phyloP scores from a whole-genome alignment of 192 early-diverging fungal genomes.

The Coemansia umbellata region DNA sequence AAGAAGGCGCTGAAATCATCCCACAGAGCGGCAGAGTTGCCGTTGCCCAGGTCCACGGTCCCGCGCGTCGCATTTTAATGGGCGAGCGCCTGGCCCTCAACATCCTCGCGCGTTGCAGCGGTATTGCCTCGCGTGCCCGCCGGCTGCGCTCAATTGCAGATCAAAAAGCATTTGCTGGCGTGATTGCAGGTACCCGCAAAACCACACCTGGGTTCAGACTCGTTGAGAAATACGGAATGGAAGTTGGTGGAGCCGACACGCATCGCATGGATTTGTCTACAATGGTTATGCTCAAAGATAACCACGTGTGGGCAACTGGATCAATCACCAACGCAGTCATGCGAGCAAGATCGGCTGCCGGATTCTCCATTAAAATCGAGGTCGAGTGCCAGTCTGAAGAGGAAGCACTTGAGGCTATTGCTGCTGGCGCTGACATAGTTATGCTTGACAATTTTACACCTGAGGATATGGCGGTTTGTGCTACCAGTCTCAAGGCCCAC shows the following conservation, averaged over 20 bases:
- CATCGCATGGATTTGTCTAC: constrained; percentile 95
- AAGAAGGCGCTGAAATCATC: constrained; percentile 78
- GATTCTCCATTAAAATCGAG: constrained; percentile 94
- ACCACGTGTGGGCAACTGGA: constrained; percentile 93
- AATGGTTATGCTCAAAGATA: constrained; percentile 99
- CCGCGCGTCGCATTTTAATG: constrained; percentile 77
- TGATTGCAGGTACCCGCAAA: constrained; percentile 94
- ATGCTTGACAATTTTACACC: constrained; percentile 96
- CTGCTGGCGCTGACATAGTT: constrained; percentile 92
- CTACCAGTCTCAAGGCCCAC: constrained; percentile 69
- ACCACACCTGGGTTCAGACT: constrained; percentile 97
- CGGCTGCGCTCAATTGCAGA: constrained; percentile 60
- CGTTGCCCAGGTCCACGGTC: constrained; percentile 80
- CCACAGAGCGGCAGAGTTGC: constrained; percentile 55
- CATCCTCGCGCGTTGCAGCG: constrained; percentile 89
- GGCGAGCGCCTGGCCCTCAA: constrained; percentile 95
- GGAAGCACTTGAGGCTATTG: constrained; percentile 94
- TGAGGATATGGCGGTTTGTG: constrained; percentile 60
- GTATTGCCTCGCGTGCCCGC: constrained; percentile 72
- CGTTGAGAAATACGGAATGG: constrained; percentile 97
- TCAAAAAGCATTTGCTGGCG: constrained; percentile 67
- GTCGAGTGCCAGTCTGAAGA: constrained; percentile 91
- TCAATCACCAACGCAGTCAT: constrained; percentile 90
- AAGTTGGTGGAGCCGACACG: constrained; percentile 94
- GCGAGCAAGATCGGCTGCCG: constrained; percentile 74